Evolutionary conservation across 2,329 filamentous ascomycete species (phyloP).

Genomic region (Ophiostoma ips): DNA sequence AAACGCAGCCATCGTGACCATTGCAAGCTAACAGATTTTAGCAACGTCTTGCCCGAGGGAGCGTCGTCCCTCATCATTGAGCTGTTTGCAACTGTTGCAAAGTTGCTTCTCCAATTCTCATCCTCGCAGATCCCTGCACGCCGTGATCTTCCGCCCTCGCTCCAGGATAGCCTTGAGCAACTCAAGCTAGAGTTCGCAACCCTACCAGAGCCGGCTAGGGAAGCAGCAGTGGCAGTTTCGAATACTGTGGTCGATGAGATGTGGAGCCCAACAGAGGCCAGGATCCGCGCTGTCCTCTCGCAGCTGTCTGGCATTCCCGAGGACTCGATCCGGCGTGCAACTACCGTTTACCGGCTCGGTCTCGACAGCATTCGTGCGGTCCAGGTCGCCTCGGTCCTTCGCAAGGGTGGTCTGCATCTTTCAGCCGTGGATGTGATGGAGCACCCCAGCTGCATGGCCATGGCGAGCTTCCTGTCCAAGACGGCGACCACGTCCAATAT

Average conservation of each 20-base stretch:
- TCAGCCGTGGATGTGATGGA: slow-evolving; percentile 64
- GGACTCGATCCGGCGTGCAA: slow-evolving; percentile 40
- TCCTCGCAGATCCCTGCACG: slow-evolving; percentile 7
- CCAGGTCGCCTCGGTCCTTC: slow-evolving; percentile 58
- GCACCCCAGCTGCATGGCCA: slow-evolving; percentile 28
- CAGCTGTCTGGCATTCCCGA: slow-evolving; percentile 39
- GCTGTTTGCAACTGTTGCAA: slow-evolving; percentile 10
- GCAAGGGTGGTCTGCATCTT: slow-evolving; percentile 41
- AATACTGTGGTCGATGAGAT: slow-evolving; percentile 7
- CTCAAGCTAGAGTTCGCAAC: background rate
- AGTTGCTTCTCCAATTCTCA: slow-evolving; percentile 3
- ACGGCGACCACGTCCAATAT: background rate
- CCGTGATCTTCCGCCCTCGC: background rate
- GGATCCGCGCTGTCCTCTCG: slow-evolving; percentile 42
- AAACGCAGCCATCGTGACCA: background rate
- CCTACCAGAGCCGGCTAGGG: background rate
- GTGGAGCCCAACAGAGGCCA: slow-evolving; percentile 38
- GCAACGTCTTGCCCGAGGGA: background rate
- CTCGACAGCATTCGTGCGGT: slow-evolving; percentile 81
- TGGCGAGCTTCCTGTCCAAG: slow-evolving; percentile 4
- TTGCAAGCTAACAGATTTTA: background rate
- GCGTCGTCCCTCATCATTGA: background rate
- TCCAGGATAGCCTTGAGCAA: background rate
- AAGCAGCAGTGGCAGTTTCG: background rate
- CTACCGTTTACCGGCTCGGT: slow-evolving; percentile 76